These are phyloP conservation scores for Aspergillus bridgeri DNA, from an alignment of 495 filamentous ascomycete genomes.

Conservation along the genomic window DNA sequence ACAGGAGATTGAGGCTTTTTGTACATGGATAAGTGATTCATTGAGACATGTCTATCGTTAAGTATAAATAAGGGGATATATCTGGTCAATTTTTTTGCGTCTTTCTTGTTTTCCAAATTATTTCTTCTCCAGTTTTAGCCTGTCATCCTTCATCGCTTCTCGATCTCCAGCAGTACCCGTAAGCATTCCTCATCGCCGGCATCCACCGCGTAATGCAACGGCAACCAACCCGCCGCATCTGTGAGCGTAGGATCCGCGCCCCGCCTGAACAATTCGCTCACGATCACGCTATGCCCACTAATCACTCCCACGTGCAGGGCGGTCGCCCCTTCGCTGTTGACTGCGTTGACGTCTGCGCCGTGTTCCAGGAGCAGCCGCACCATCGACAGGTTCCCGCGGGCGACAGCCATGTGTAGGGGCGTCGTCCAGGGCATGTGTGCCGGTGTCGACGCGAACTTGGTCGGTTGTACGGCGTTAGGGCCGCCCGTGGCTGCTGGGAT, in stretches of 20 bases:
- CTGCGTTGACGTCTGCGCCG: slow-evolving; percentile 11
- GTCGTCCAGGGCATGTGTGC: slow-evolving; percentile 7
- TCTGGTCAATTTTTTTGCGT: not conserved
- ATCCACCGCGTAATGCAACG: slow-evolving; percentile 11
- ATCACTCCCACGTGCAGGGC: slow-evolving; percentile 6
- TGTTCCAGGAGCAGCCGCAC: slow-evolving; percentile 11
- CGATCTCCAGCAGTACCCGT: slow-evolving; percentile 5
- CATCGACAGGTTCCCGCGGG: slow-evolving; percentile 5
- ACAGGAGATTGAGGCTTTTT: not conserved
- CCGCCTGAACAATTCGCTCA: slow-evolving; percentile 7
- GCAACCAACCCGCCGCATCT: slow-evolving; percentile 10
- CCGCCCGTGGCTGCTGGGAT: not conserved
- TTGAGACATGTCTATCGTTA: not conserved
- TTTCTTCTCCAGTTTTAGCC: not conserved
- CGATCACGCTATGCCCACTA: slow-evolving; percentile 6
- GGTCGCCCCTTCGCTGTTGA: slow-evolving; percentile 6
- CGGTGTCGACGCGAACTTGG: not conserved
- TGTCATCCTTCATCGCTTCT: not conserved
- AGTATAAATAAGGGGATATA: not conserved
- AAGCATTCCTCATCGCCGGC: slow-evolving; percentile 9
- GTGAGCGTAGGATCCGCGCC: slow-evolving; percentile 1
- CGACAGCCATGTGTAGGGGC: slow-evolving; percentile 9
- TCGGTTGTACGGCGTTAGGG: not conserved
- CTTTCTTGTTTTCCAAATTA: not conserved
- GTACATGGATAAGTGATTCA: not conserved